phyloP scores from a whole-genome alignment of 164 flowering plant genomes.

The Buxus sempervirens region DNA sequence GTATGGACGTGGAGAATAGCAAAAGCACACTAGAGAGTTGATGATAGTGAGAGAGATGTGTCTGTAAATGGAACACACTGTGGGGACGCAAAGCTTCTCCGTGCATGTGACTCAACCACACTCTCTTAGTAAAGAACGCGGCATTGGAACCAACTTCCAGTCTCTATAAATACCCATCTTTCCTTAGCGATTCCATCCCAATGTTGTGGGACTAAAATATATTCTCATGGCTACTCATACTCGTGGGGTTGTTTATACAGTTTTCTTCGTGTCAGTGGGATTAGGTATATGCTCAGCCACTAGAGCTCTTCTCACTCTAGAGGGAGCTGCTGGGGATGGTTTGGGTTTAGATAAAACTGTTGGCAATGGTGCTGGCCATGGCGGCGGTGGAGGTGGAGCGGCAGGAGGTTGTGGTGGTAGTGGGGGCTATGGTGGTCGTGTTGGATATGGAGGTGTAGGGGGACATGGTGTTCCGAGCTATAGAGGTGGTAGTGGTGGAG shows the following conservation, averaged over 20 bases:
- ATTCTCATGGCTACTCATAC: conserved; percentile 22
- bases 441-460: conserved; percentile 6
- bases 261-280: conserved; percentile 22
- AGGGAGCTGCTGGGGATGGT: conserved; percentile 12
- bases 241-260: conserved; percentile 7
- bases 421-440: conserved; percentile 15
- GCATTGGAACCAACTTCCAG: conserved; percentile 8
- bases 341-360: too few relatives aligned
- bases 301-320: conserved; percentile 26
- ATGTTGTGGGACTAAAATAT: not conserved
- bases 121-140: not conserved
- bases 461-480: conserved; percentile 6
- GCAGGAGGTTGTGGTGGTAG: conserved; percentile 12
- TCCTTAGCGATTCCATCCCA: not conserved
- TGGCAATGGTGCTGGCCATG: conserved; percentile 15
- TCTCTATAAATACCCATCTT: conserved; percentile 19
- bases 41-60: too few relatives aligned
- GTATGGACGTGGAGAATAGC: too few relatives aligned
- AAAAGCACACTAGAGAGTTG: too few relatives aligned
- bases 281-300: conserved; percentile 27
- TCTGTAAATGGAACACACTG: conserved; percentile 5
- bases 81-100: conserved; percentile 8
- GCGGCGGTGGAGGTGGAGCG: conserved; percentile 1
- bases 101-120: conserved; percentile 17
- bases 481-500: conserved; percentile 8